phyloP scores from a whole-genome alignment of 257 asterid genomes.

The Hygrophila difformis region DNA sequence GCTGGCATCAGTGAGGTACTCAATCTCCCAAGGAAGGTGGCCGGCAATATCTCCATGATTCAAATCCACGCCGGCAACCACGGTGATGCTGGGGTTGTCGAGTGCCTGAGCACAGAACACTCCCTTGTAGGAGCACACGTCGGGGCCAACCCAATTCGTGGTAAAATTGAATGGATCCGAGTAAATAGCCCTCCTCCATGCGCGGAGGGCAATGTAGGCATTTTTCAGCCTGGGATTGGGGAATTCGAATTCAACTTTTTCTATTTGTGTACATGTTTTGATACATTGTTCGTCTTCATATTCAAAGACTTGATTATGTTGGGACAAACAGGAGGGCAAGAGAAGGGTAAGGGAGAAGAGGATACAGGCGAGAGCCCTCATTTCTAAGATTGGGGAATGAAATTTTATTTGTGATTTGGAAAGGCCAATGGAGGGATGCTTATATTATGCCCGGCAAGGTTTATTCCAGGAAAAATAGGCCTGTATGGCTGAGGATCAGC shows the following conservation, averaged over 20 bases:
- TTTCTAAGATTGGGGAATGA: too few relatives aligned
- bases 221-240: slow-evolving; percentile 37
- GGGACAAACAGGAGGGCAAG: too few relatives aligned
- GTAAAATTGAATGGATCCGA: slow-evolving; percentile 69
- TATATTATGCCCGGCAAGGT: too few relatives aligned
- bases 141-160: slow-evolving; percentile 55
- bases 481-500: too few relatives aligned
- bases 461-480: too few relatives aligned
- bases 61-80: slow-evolving; percentile 83
- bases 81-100: slow-evolving; percentile 33
- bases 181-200: slow-evolving; percentile 47
- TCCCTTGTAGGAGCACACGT: slow-evolving; percentile 62
- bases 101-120: slow-evolving; percentile 54
- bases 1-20: slow-evolving; percentile 37
- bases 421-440: too few relatives aligned
- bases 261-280: too few relatives aligned
- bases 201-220: slow-evolving; percentile 58
- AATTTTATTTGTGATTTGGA: too few relatives aligned
- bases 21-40: slow-evolving; percentile 56
- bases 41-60: slow-evolving; percentile 80
- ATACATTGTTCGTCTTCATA: too few relatives aligned
- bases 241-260: slow-evolving; percentile 13
- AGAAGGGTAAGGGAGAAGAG: slow-evolving; percentile 1
- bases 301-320: too few relatives aligned
- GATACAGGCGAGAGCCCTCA: too few relatives aligned